Evolutionary conservation across 1,284 basidiomycete species (phyloP), one percentile per base, ranked within the genome.

Genomic region (Coniferiporia sulphurascens): DNA sequence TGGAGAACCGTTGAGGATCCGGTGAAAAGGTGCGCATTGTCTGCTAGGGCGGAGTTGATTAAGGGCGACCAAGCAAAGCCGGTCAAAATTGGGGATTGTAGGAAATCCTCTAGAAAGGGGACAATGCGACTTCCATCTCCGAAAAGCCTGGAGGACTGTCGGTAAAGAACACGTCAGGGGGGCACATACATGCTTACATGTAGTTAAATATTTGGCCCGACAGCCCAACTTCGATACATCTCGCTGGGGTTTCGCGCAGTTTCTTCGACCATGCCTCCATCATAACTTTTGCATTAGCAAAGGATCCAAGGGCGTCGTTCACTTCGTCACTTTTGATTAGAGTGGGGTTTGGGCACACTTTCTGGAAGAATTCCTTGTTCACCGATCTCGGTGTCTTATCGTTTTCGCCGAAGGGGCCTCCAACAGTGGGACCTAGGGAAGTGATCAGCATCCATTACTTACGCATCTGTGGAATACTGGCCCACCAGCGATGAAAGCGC

Each of bases 61-160:
- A 77, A 68, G 1, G 71, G 62, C 3, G 76, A 78, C 78, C 77
- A 79, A 34, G 63, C 66, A 68, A 76, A 78, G 48, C 66, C 65
- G 0, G 65, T 69, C 12, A 73, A 32, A n/a, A 77, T 69, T 0
- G 78, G 73, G 1, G 76, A 77, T 10, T 59, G 58, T 12, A 68
- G 66, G 51, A 80, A 65, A n/a, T 64, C 62, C 8, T 60, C 59
- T 0, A 72, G 68, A 73, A 75, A 77, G 4, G 74, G 64, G 17
- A 50, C 4, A 13, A 58, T 22, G 9, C 55, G 52, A 27, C 43
- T 17, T 43, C 52, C 56, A 21, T 57, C 35, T 34, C 60, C 56
- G 38, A 61, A 61, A 7, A 57, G 13, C 49, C 56, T 57, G 21
- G 15, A 46, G 22, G 44, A 43, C 41, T 15, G 13, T 48, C 5